A percentile compares a stretch with the other conserved stretches of the same genome.
These are phyloP conservation scores for Botryotinia globosa DNA, from an alignment of 2,329 filamentous ascomycete genomes.

Conservation along the genomic window DNA sequence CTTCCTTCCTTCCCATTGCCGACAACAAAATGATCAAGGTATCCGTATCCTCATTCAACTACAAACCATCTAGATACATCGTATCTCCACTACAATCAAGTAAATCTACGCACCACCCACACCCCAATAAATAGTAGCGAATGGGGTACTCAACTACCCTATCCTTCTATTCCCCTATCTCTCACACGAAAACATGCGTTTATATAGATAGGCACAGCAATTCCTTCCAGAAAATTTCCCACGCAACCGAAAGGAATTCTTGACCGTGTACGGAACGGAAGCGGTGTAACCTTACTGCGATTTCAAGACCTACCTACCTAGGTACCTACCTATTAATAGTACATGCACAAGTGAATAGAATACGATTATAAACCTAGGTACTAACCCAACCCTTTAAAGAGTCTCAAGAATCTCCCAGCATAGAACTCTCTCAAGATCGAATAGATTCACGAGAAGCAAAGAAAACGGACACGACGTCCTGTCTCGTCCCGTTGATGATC, in stretches of 20 bases:
- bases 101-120: accelerated
- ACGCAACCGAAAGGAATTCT: background rate
- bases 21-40: no score
- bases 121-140: background rate
- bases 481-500: no score
- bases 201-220: background rate
- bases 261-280: background rate
- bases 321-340: background rate
- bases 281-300: background rate
- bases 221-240: background rate
- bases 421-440: background rate
- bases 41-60: no score
- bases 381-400: background rate
- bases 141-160: background rate
- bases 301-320: background rate
- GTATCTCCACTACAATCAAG: no score
- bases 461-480: background rate
- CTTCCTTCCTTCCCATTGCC: no score
- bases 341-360: background rate
- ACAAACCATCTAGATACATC: no score
- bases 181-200: accelerated
- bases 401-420: background rate
- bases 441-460: background rate
- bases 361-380: background rate
- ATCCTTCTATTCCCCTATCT: background rate